These are phyloP conservation scores for Cutaneotrichosporon sp. DNA, from an alignment of 1,284 basidiomycete genomes.

Conservation along the genomic window DNA sequence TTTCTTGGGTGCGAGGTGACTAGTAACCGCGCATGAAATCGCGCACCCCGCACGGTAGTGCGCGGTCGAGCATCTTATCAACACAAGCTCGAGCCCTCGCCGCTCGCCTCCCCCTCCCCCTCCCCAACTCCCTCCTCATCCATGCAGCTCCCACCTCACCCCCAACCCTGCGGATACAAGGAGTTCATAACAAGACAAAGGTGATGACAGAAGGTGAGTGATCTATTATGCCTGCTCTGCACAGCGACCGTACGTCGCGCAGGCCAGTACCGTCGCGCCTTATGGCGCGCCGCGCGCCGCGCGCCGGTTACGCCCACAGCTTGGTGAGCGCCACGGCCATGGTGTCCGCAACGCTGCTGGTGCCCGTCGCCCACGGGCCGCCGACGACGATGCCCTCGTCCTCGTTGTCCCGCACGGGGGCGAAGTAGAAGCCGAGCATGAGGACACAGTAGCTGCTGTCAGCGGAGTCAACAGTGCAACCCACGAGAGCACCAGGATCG, in stretches of 20 bases:
- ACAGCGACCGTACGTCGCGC: too few relatives aligned
- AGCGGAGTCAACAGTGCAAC: conserved; percentile 25
- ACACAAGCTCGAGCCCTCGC: too few relatives aligned
- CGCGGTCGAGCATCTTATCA: too few relatives aligned
- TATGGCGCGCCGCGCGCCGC: background rate
- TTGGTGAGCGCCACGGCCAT: conserved; percentile 7
- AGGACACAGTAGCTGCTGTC: conserved; percentile 71
- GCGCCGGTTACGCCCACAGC: conserved; percentile 6
- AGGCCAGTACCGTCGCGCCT: background rate
- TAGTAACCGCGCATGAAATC: too few relatives aligned
- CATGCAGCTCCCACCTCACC: too few relatives aligned
- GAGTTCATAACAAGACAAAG: conserved; percentile 2
- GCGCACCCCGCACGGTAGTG: too few relatives aligned
- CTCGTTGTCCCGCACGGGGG: conserved; percentile 47
- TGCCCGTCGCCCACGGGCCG: background rate
- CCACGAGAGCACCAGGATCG: conserved; percentile 85
- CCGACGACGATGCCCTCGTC: conserved; percentile 8
- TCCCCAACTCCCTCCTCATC: background rate
- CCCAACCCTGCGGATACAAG: background rate
- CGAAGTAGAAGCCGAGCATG: conserved; percentile 75
- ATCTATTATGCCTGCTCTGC: background rate
- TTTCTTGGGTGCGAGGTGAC: too few relatives aligned
- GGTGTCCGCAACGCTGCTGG: background rate
- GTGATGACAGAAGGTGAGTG: background rate
- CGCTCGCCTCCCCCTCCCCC: too few relatives aligned